Evolutionary conservation across 345 rosid genomes (phyloP), one percentile per base, ranked within the genome.

Genomic region (Acer yangbiense): DNA sequence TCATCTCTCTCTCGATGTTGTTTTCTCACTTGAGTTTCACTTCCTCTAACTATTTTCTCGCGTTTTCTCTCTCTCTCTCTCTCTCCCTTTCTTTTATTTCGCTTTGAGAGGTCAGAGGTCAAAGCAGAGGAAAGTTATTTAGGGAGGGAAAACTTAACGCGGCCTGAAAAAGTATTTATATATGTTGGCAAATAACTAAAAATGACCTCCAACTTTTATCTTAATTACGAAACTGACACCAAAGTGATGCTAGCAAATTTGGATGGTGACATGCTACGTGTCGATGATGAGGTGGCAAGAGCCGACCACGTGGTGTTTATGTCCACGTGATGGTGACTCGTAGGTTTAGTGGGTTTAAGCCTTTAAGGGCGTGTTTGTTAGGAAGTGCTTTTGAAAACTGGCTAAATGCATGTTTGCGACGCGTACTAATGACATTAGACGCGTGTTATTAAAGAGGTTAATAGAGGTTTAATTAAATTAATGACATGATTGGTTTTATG

Each of bases 1-100:
- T 96, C 98, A 96, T 96, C 78, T 84, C 77, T 68, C 21, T 69
- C 41, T 23, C 3, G 63, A 20, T 54, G 50, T 9, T 13, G 12
- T 66, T 55, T 23, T 69, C 63, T 32, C 43, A 64, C 63, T 39
- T 2, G 10, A 16, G 27, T 73, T 35, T 39, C 73, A 35, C 55
- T 44, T 52, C 54, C n/a, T 18, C 29, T 17, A 25, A n/a, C 27
- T 12, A 43, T 43, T 43, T 43, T 64, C 27, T 35, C 68, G 9
- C 8, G 7, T 17, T 43, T 35, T 32, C 25, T 61, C n/a, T 32
- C 58, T 52, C 14, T 39, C 39, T 50, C 43, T 61, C 46, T 44
- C 64, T 76, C 80, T 76, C 71, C 72, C 80, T 79, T 65, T 71
- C 20, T 21, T 20, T 46, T 46, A 13, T 46, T 16, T 14, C 7